These are phyloP conservation scores for Telfairia occidentalis DNA, from an alignment of 331 rosid genomes.

Conservation along the genomic window DNA sequence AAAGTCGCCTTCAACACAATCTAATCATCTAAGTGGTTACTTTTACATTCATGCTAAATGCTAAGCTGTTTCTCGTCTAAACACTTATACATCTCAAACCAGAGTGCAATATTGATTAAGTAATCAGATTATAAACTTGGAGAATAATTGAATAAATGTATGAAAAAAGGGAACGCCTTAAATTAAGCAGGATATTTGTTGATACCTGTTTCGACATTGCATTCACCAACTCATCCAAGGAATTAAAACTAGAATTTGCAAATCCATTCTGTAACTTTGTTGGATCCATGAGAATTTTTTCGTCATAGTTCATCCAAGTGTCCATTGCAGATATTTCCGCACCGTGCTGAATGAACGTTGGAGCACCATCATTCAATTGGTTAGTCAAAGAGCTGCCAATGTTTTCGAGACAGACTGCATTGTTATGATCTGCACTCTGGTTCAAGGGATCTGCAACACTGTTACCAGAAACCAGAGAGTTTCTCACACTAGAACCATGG, in stretches of 20 bases:
- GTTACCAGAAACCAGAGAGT: slow-evolving; percentile 25
- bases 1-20: no score
- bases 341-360: slow-evolving; percentile 17
- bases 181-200: neutral
- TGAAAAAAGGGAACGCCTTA: neutral
- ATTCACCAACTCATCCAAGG: slow-evolving; percentile 50
- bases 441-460: slow-evolving; percentile 18
- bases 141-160: neutral
- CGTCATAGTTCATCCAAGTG: slow-evolving; percentile 23
- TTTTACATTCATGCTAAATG: neutral
- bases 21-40: neutral
- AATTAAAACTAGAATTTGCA: slow-evolving; percentile 18
- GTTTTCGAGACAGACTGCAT: slow-evolving; percentile 25
- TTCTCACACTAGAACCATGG: slow-evolving; percentile 26
- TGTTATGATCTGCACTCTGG: slow-evolving; percentile 35
- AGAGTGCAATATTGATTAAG: neutral
- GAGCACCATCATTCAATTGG: slow-evolving; percentile 28
- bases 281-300: slow-evolving; percentile 29
- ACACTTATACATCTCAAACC: neutral
- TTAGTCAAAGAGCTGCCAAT: slow-evolving; percentile 23
- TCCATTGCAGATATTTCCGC: slow-evolving; percentile 24
- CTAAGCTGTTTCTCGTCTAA: neutral
- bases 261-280: slow-evolving; percentile 18
- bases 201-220: slow-evolving; percentile 62
- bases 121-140: neutral